Conservation (phyloP, 768 basidiomycete species). For the Suillus americanus region DNA sequence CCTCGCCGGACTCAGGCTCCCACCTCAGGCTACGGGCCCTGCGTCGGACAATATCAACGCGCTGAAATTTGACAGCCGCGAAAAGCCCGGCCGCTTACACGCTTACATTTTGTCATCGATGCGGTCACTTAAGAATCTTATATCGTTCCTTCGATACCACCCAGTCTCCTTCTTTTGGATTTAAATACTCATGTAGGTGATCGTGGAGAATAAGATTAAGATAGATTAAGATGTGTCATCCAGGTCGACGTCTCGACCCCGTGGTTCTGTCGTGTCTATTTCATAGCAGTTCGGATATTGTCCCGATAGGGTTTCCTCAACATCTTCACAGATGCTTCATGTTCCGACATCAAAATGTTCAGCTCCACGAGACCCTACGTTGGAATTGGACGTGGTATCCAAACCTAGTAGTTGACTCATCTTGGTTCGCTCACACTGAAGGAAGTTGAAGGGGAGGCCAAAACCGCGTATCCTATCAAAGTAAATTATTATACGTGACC, state of each 20-base stretch:
- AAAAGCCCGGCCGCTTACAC: slow-evolving; percentile 11
- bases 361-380: not conserved
- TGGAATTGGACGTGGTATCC: not conserved
- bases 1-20: slow-evolving; percentile 1
- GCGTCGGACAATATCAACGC: not conserved
- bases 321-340: slow-evolving; percentile 3
- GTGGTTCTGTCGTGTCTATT: slow-evolving; percentile 6
- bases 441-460: not conserved
- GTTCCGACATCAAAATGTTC: slow-evolving; percentile 1
- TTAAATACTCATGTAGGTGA: slow-evolving; percentile 8
- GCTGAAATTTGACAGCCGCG: slow-evolving; percentile 5
- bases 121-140: slow-evolving; percentile 6
- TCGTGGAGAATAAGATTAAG: slow-evolving; percentile 10
- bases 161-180: slow-evolving; percentile 4
- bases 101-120: not conserved
- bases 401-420: not conserved
- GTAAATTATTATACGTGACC: slow-evolving; percentile 2
- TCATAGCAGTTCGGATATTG: not conserved
- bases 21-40: not conserved
- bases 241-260: slow-evolving; percentile 9
- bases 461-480: not conserved
- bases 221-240: slow-evolving; percentile 2
- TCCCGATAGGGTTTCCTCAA: not conserved
- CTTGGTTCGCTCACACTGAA: not conserved
- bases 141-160: slow-evolving; percentile 3